Evolutionary conservation across 169 alveolate species (phyloP).

Genomic region (Babesia ovis): DNA sequence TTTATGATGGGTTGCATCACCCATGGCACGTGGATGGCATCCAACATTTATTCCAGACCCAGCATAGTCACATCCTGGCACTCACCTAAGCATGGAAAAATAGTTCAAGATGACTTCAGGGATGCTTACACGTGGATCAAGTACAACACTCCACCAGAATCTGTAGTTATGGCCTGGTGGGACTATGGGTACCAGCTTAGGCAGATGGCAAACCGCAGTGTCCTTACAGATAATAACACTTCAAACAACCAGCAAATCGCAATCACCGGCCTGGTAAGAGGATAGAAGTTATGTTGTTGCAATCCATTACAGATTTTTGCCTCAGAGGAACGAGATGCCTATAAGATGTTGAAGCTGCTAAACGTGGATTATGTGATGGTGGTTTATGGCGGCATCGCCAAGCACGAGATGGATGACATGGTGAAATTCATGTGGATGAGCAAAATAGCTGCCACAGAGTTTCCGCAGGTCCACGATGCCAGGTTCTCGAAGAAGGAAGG

Average conservation of each 20-base stretch:
- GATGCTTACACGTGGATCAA: conserved; percentile 98
- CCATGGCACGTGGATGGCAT: conserved; percentile 71
- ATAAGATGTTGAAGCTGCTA: conserved; percentile 84
- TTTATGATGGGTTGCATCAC: conserved; percentile 20
- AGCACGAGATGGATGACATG: conserved; percentile 95
- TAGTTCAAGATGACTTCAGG: conserved; percentile 95
- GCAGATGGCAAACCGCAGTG: conserved; percentile 95
- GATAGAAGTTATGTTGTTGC: neutral
- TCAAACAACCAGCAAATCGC: conserved; percentile 98
- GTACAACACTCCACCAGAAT: conserved; percentile 90
- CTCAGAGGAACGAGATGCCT: conserved; percentile 93
- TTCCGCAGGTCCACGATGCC: conserved; percentile 66
- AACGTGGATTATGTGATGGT: conserved; percentile 95
- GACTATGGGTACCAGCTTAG: conserved; percentile 98
- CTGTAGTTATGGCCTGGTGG: conserved; percentile 98
- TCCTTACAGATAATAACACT: conserved; percentile 97
- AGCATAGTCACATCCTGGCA: conserved; percentile 58
- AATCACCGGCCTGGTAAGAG: conserved; percentile 89
- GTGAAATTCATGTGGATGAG: conserved; percentile 97
- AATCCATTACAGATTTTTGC: conserved; percentile 83
- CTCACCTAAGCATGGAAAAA: conserved; percentile 83
- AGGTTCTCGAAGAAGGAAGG: conserved; percentile 77
- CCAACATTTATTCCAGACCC: conserved; percentile 71
- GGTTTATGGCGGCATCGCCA: conserved; percentile 95
- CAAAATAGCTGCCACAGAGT: conserved; percentile 88